Percentiles rank a stretch among this genome's conserved stretches.
These are phyloP conservation scores for Akebia trifoliata DNA, from an alignment of 164 flowering plant genomes.

Conservation along the genomic window DNA sequence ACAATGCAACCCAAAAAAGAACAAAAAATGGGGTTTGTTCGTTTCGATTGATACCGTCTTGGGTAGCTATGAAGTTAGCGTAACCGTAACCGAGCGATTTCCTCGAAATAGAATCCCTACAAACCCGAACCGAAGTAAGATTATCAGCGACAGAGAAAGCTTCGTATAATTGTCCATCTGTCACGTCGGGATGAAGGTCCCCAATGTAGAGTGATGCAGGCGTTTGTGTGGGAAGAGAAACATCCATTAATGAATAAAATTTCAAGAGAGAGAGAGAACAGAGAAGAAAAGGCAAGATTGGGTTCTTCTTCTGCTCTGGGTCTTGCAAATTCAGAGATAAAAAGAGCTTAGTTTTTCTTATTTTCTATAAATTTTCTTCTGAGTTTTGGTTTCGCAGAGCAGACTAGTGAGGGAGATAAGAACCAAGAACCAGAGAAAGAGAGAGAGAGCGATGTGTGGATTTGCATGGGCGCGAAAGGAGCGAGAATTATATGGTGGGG, in stretches of 20 bases:
- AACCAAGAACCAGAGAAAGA: neutral
- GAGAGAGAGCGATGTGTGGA: constrained; percentile 8
- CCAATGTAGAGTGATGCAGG: constrained; percentile 78
- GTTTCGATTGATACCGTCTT: constrained; percentile 40
- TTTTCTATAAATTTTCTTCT: neutral
- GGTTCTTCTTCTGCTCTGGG: neutral
- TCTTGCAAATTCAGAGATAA: neutral
- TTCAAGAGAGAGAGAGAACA: neutral
- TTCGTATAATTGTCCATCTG: constrained; percentile 46
- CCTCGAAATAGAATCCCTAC: constrained; percentile 55
- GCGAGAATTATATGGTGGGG: neutral
- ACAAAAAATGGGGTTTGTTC: neutral
- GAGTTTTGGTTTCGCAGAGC: constrained; percentile 2
- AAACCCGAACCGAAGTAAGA: constrained; percentile 69
- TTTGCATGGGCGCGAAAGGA: constrained; percentile 24
- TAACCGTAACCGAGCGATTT: constrained; percentile 82
- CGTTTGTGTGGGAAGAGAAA: constrained; percentile 26
- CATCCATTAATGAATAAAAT: constrained; percentile 29
- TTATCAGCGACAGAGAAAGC: constrained; percentile 39
- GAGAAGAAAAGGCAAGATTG: neutral
- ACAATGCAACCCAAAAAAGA: neutral
- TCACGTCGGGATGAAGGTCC: constrained; percentile 65
- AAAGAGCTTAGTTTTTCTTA: neutral
- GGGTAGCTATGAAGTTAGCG: constrained; percentile 53
- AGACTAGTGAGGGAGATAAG: too few species aligned